These are phyloP conservation scores for Stephania cephalantha DNA, from an alignment of 164 flowering plant species.

Conservation along the genomic window DNA sequence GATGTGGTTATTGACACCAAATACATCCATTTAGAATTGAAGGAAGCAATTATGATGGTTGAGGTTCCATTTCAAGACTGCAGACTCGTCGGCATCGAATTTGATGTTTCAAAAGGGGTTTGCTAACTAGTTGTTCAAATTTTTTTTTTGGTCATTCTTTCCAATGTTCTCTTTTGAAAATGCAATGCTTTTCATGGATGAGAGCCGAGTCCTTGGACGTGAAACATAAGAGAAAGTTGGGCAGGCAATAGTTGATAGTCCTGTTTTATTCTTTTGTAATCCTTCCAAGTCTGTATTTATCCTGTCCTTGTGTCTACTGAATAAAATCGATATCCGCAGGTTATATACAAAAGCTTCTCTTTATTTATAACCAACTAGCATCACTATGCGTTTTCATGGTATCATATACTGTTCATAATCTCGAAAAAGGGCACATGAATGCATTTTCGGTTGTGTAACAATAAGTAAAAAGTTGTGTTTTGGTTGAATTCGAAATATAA, in stretches of 20 bases:
- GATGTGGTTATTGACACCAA: conserved; percentile 47
- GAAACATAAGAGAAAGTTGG: not conserved
- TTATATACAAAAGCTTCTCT: too few relatives aligned
- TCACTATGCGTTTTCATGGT: too few relatives aligned
- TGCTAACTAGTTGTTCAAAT: not conserved
- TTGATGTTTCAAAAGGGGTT: conserved; percentile 25
- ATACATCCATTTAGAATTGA: conserved; percentile 48
- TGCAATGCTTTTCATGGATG: not conserved
- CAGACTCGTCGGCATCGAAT: conserved; percentile 52
- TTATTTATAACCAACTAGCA: too few relatives aligned
- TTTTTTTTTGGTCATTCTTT: not conserved
- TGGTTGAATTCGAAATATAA: too few relatives aligned
- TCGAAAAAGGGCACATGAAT: too few relatives aligned
- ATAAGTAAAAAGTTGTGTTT: too few relatives aligned
- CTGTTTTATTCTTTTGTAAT: not conserved
- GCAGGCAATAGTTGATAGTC: not conserved
- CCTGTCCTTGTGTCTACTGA: not conserved
- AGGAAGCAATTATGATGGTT: conserved; percentile 15
- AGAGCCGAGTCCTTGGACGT: conserved; percentile 3
- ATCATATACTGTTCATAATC: too few relatives aligned
- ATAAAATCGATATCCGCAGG: too few relatives aligned
- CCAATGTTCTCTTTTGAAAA: not conserved
- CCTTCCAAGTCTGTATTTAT: not conserved
- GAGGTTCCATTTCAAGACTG: conserved; percentile 21
- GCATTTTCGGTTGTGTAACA: too few relatives aligned